These are phyloP conservation scores for Candida sanyiensis DNA, from an alignment of 805 yeast species.

Conservation along the genomic window DNA sequence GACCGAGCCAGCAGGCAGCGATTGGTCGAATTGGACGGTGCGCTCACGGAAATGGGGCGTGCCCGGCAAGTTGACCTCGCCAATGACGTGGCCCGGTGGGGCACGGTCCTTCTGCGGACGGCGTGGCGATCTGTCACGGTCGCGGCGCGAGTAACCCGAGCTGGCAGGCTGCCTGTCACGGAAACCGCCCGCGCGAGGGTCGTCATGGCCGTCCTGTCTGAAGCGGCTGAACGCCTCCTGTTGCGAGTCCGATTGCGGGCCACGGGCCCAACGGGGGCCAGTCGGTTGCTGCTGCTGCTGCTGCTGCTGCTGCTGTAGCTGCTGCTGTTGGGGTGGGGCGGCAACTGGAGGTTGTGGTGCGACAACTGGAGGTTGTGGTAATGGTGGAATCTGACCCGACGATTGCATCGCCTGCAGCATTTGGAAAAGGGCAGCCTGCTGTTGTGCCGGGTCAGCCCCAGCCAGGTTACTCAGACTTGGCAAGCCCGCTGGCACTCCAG, in stretches of 20 bases:
- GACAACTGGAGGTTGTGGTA: slow-evolving; percentile 16
- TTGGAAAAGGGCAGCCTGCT: slow-evolving; percentile 38
- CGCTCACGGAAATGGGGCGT: slow-evolving; percentile 75
- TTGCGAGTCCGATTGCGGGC: slow-evolving; percentile 17
- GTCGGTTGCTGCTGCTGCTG: slow-evolving; percentile 10
- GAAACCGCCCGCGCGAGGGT: slow-evolving; percentile 16
- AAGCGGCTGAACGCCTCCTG: slow-evolving; percentile 24
- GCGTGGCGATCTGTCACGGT: slow-evolving; percentile 28
- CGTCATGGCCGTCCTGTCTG: slow-evolving; percentile 22
- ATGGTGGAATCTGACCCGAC: slow-evolving; percentile 23
- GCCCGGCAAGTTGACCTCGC: slow-evolving; percentile 64
- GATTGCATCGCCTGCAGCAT: slow-evolving; percentile 31
- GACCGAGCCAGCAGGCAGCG: slow-evolving; percentile 70
- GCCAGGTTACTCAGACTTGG: slow-evolving; percentile 17
- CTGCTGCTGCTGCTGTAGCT: slow-evolving; percentile 12
- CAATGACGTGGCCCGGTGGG: slow-evolving; percentile 34
- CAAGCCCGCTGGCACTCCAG: slow-evolving; percentile 8
- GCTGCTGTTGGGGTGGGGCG: slow-evolving; percentile 15
- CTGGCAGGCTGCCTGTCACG: slow-evolving; percentile 14
- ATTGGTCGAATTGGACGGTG: slow-evolving; percentile 61
- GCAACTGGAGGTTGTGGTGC: slow-evolving; percentile 13
- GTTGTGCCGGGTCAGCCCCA: slow-evolving; percentile 28
- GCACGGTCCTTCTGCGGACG: slow-evolving; percentile 16
- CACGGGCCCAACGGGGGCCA: slow-evolving; percentile 11
- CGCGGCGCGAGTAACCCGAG: slow-evolving; percentile 21